phyloP scores from a whole-genome alignment of 169 alveolate species.

The Eimeria tenella region DNA sequence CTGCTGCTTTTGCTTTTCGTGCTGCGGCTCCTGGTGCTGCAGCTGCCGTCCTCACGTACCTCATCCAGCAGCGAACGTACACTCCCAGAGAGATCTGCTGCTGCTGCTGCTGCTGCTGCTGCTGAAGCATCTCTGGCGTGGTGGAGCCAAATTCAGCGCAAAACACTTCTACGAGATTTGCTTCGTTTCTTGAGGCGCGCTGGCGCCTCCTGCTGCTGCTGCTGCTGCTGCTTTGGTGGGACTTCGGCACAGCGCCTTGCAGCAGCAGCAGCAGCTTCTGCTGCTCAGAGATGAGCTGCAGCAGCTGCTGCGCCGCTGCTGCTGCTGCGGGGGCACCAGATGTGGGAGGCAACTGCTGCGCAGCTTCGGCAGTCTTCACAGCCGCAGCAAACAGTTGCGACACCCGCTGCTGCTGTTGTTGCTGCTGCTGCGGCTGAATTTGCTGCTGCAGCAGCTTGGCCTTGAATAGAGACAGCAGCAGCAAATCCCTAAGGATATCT shows the following conservation, averaged over 20 bases:
- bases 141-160: not conserved
- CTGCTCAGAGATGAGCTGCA: slow-evolving; percentile 10
- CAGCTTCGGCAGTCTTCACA: not conserved
- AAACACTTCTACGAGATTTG: not conserved
- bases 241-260: not conserved
- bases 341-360: not conserved
- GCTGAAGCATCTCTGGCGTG: slow-evolving; percentile 22
- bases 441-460: slow-evolving; percentile 19
- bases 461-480: not conserved
- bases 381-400: slow-evolving; percentile 12
- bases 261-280: slow-evolving; percentile 40
- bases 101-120: slow-evolving; percentile 55
- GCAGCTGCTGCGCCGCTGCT: slow-evolving; percentile 50
- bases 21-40: not conserved
- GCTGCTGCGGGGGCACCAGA: not conserved
- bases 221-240: slow-evolving; percentile 3
- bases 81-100: not conserved
- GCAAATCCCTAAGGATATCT: not conserved
- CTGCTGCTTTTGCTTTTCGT: not conserved
- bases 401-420: slow-evolving; percentile 37
- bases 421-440: slow-evolving; percentile 12
- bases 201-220: slow-evolving; percentile 22
- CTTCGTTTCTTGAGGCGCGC: slow-evolving; percentile 9
- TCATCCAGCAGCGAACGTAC: slow-evolving; percentile 31
- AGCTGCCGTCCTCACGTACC: not conserved